Evolutionary conservation across 2,329 filamentous ascomycete genomes (phyloP).

Genomic region (Colletotrichum orbiculare): DNA sequence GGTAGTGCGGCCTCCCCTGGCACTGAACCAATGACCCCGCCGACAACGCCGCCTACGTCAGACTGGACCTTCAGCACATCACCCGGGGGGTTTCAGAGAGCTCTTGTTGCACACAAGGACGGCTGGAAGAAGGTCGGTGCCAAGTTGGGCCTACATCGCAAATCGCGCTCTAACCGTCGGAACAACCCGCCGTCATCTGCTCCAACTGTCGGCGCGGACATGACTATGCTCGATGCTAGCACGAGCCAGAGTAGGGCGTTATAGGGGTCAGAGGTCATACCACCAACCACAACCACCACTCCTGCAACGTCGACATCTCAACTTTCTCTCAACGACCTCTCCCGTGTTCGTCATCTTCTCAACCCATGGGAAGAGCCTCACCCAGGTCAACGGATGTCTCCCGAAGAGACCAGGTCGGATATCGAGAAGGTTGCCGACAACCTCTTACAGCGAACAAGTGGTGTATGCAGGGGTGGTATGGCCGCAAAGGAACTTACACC

Average conservation of each 20-base stretch:
- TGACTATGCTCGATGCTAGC: conserved; percentile 47
- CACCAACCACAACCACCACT: conserved; percentile 55
- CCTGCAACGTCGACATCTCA: conserved; percentile 39
- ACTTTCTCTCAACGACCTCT: conserved; percentile 36
- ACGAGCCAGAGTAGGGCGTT: conserved; percentile 52
- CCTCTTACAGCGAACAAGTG: conserved; percentile 20
- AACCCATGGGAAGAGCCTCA: conserved; percentile 58
- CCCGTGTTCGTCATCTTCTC: conserved; percentile 36
- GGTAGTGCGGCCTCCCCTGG: conserved; percentile 68
- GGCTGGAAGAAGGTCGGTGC: conserved; percentile 74
- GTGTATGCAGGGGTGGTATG: conserved; percentile 53
- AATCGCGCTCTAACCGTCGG: conserved; percentile 58
- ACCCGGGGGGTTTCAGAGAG: conserved; percentile 64
- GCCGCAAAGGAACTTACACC: conserved; percentile 58
- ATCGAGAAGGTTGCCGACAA: conserved; percentile 33
- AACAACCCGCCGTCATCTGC: conserved; percentile 58
- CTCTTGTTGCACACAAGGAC: conserved; percentile 65
- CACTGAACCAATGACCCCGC: conserved; percentile 77
- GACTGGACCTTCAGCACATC: conserved; percentile 65
- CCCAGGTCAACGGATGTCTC: conserved; percentile 54
- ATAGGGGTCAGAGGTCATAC: conserved; percentile 70
- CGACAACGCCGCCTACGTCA: conserved; percentile 75
- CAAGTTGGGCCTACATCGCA: conserved; percentile 68
- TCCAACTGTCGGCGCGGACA: conserved; percentile 48
- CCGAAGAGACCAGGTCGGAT: conserved; percentile 41